Percentiles rank a stretch among this genome's conserved stretches.
Evolutionary conservation across 2,329 filamentous ascomycete species (phyloP).

Genomic region (Talaromyces sp.): DNA sequence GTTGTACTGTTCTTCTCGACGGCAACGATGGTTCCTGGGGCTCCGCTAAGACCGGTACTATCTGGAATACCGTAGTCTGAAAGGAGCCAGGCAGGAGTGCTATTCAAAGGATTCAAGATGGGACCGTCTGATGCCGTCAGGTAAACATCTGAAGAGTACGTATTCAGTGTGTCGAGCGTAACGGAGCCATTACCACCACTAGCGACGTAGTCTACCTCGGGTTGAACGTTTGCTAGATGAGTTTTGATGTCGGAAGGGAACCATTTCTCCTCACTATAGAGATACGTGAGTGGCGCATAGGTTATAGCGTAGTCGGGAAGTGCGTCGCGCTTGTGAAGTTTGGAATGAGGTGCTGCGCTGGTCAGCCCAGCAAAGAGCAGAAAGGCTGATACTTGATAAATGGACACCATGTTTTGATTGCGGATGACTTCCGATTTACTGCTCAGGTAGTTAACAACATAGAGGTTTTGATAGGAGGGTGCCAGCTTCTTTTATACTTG

Average conservation of each 20-base stretch:
- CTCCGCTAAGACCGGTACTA: background rate
- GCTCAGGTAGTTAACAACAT: background rate
- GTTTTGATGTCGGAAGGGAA: slow-evolving; percentile 12
- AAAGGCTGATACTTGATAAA: background rate
- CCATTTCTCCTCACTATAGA: slow-evolving; percentile 12
- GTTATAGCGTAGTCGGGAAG: slow-evolving; percentile 2
- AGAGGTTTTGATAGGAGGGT: background rate
- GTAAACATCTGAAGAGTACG: background rate
- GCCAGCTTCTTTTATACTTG: background rate
- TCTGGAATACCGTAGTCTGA: slow-evolving; percentile 8
- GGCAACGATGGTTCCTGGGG: slow-evolving; percentile 8
- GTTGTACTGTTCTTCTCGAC: slow-evolving; percentile 10
- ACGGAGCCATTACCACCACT: background rate
- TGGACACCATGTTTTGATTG: background rate
- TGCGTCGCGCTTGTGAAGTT: background rate
- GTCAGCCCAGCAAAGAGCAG: background rate
- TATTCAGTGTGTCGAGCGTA: background rate
- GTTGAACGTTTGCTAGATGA: slow-evolving; percentile 3
- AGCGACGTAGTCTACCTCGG: slow-evolving; percentile 3
- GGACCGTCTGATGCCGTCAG: slow-evolving; percentile 6
- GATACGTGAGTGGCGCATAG: slow-evolving; percentile 10
- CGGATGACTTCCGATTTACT: background rate
- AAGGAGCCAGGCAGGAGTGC: slow-evolving; percentile 4
- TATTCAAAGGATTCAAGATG: slow-evolving; percentile 4
- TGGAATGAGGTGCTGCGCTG: background rate